These are phyloP conservation scores for Albizia julibrissin DNA, from an alignment of 306 rosid genomes.

Conservation along the genomic window DNA sequence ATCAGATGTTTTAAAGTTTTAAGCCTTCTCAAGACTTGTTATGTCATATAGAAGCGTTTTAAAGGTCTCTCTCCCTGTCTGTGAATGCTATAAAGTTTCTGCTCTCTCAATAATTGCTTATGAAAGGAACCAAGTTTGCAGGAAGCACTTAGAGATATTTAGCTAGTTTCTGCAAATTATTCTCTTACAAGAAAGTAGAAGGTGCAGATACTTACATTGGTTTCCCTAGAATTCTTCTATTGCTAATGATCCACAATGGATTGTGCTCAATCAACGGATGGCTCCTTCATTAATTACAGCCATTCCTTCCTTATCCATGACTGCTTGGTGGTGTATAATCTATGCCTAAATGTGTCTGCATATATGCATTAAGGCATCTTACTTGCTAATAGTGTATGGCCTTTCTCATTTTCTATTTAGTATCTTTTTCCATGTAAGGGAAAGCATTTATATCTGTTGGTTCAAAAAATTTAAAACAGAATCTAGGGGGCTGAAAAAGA, in stretches of 20 bases:
- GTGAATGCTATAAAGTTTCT: not conserved
- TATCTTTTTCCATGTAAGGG: not conserved
- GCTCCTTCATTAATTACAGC: not conserved
- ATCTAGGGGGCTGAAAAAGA: not conserved
- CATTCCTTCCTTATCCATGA: not conserved
- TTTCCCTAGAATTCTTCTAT: not conserved
- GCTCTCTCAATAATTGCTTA: not conserved
- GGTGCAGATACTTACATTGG: not conserved
- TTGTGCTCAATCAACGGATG: not conserved
- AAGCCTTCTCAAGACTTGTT: not conserved
- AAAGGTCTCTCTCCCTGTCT: not conserved
- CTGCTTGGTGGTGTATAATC: not conserved
- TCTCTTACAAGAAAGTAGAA: not conserved
- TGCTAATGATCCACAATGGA: not conserved
- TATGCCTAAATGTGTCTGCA: not conserved
- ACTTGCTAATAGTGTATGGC: not conserved
- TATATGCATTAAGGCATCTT: not conserved
- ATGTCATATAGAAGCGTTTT: not conserved
- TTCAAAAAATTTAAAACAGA: not conserved
- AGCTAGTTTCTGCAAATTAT: constrained; percentile 3
- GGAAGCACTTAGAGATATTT: not conserved
- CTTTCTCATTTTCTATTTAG: not conserved
- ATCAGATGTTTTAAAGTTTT: not conserved
- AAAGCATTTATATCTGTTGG: not conserved
- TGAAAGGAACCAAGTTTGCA: not conserved